Conservation (phyloP, 2,329 filamentous ascomycete species). For the Zymoseptoria passerinii region DNA sequence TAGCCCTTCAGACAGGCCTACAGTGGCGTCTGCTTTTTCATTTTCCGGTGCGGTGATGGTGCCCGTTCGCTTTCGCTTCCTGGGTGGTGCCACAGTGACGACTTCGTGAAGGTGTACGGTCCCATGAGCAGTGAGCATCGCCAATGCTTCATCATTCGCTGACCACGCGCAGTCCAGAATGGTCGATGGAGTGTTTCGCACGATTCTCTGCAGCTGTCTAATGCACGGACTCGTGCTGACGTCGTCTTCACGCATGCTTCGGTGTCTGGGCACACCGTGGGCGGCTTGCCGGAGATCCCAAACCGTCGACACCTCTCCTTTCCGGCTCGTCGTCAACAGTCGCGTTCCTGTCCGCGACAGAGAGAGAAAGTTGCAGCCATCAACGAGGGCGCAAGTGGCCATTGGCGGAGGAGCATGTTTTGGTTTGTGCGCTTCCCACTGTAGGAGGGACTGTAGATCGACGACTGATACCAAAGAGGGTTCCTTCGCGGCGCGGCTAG, state of each 20-base stretch:
- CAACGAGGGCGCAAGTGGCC: conserved; percentile 60
- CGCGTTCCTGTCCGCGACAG: conserved; percentile 66
- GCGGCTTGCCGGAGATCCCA: conserved; percentile 65
- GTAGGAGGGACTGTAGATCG: conserved; percentile 55
- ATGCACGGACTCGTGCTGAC: conserved; percentile 44
- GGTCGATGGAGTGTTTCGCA: conserved; percentile 81
- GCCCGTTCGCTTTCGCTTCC: conserved; percentile 21
- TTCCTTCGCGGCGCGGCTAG: conserved; percentile 48
- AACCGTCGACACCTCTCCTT: conserved; percentile 73
- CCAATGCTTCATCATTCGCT: conserved; percentile 71
- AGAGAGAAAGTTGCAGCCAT: conserved; percentile 73
- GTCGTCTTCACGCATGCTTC: conserved; percentile 8
- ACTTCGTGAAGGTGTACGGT: conserved; percentile 90
- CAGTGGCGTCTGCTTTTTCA: conserved; percentile 28
- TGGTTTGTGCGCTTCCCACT: conserved; percentile 41
- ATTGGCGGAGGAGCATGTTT: conserved; percentile 50
- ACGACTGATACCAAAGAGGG: conserved; percentile 67
- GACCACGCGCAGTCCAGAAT: conserved; percentile 88
- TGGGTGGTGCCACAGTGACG: conserved; percentile 42
- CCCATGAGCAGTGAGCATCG: conserved; percentile 87
- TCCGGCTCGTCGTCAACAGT: conserved; percentile 70
- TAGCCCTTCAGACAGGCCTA: conserved; percentile 26
- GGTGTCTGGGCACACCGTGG: conserved; percentile 31
- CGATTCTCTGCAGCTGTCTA: conserved; percentile 79
- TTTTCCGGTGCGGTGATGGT: conserved; percentile 10